These are phyloP conservation scores for Populus hybrid DNA, from an alignment of 441 rosid species.

Conservation along the genomic window DNA sequence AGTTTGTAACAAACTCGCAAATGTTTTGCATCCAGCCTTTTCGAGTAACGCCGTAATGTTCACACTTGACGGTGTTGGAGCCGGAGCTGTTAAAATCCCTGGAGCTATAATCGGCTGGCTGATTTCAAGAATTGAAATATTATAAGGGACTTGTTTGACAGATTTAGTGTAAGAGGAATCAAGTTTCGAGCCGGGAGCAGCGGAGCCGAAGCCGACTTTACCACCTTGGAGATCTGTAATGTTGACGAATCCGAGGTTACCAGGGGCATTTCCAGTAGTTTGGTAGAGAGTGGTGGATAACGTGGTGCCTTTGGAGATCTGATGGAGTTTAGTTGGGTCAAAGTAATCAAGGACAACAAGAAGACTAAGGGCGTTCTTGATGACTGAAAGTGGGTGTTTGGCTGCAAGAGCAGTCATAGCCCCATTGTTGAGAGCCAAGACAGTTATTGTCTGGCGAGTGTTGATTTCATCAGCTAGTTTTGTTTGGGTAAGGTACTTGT, in stretches of 20 bases:
- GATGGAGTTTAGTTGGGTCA: constrained; percentile 71
- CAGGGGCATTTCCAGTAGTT: constrained; percentile 91
- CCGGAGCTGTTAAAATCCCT: constrained; percentile 58
- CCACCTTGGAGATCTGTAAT: constrained; percentile 86
- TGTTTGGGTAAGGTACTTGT: constrained; percentile 64
- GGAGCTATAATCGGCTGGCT: constrained; percentile 69
- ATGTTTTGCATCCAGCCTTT: constrained; percentile 88
- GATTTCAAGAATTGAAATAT: constrained; percentile 68
- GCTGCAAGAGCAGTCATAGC: constrained; percentile 66
- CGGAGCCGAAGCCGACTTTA: constrained; percentile 81
- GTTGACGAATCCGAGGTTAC: constrained; percentile 74
- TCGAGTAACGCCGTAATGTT: constrained; percentile 78
- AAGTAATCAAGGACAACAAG: constrained; percentile 79
- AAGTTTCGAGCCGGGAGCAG: constrained; percentile 79
- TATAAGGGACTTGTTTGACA: constrained; percentile 74
- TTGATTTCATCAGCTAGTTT: constrained; percentile 88
- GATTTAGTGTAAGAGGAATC: constrained; percentile 71
- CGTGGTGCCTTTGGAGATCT: constrained; percentile 66
- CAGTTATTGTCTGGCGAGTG: constrained; percentile 71
- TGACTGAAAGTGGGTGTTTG: constrained; percentile 68
- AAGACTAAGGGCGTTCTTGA: constrained; percentile 63
- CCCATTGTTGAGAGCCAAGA: constrained; percentile 67
- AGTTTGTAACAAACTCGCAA: constrained; percentile 48
- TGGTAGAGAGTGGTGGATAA: constrained; percentile 87
- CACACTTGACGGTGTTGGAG: constrained; percentile 58